A percentile compares a stretch with the other conserved stretches of the same genome.
These are phyloP conservation scores for Lactarius trivialis DNA, from an alignment of 768 basidiomycete species.

Conservation along the genomic window DNA sequence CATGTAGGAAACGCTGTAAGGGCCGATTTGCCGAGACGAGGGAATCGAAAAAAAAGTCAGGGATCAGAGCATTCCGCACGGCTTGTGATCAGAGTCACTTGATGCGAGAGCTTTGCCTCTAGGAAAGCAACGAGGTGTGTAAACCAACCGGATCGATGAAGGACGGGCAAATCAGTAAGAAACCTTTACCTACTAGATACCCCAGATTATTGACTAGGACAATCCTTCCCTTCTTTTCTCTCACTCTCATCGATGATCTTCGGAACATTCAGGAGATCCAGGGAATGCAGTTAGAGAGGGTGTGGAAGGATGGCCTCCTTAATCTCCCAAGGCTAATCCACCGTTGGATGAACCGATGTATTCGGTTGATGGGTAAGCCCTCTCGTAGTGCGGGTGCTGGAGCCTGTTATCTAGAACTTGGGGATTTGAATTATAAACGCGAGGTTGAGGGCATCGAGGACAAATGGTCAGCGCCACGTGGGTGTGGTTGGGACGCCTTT, in stretches of 20 bases:
- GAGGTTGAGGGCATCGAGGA: slow-evolving; percentile 1
- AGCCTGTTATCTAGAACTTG: background rate
- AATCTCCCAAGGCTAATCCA: background rate
- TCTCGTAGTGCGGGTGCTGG: background rate
- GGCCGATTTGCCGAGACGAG: background rate
- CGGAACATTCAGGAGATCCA: background rate
- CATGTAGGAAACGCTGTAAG: background rate
- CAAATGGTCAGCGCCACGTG: background rate
- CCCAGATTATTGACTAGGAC: background rate
- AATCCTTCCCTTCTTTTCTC: background rate
- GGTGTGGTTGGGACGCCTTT: background rate
- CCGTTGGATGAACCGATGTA: slow-evolving; percentile 3
- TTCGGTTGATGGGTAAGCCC: slow-evolving; percentile 12
- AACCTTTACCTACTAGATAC: background rate
- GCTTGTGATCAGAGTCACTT: background rate
- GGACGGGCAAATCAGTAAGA: background rate
- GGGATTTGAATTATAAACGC: background rate
- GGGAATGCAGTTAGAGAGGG: background rate
- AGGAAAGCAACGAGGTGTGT: background rate
- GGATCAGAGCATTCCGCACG: background rate
- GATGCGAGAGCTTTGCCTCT: background rate
- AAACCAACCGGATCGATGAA: background rate
- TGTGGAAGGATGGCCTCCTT: background rate
- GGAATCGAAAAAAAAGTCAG: background rate
- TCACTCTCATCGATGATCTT: background rate